Evolutionary conservation across 805 yeast species (phyloP).

Genomic region (Cyberlindnera petersonii): DNA sequence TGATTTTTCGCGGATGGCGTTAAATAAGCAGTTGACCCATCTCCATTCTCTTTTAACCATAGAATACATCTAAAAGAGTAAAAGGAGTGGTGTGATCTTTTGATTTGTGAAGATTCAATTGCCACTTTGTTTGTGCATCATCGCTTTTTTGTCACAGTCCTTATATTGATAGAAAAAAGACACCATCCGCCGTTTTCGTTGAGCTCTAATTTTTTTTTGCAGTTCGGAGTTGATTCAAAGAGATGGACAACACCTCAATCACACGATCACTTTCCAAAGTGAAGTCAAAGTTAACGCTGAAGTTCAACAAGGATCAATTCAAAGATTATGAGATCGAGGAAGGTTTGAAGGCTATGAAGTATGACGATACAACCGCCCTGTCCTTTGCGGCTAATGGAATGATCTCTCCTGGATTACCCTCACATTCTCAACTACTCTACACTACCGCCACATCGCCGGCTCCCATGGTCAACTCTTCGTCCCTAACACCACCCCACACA

Average conservation of each 20-base stretch:
- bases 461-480: background rate
- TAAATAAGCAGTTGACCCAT: too few species aligned
- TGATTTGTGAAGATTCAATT: too few species aligned
- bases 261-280: constrained; percentile 25
- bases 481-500: background rate
- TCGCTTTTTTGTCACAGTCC: too few species aligned
- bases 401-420: background rate
- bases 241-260: constrained; percentile 12
- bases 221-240: too few species aligned
- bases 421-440: constrained; percentile 1
- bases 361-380: constrained; percentile 14
- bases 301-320: constrained; percentile 12
- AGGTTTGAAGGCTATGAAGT: constrained; percentile 22
- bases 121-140: too few species aligned
- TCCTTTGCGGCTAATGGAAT: background rate
- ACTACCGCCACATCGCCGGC: background rate
- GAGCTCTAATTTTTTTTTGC: too few species aligned
- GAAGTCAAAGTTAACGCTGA: constrained; percentile 21
- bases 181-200: too few species aligned
- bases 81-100: too few species aligned
- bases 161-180: too few species aligned
- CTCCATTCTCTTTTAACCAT: too few species aligned
- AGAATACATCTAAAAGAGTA: too few species aligned
- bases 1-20: too few species aligned
- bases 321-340: constrained; percentile 15